Evolutionary conservation across 2,329 filamentous ascomycete species (phyloP), one percentile per base, ranked within the genome.

Genomic region (Colletotrichum horii): DNA sequence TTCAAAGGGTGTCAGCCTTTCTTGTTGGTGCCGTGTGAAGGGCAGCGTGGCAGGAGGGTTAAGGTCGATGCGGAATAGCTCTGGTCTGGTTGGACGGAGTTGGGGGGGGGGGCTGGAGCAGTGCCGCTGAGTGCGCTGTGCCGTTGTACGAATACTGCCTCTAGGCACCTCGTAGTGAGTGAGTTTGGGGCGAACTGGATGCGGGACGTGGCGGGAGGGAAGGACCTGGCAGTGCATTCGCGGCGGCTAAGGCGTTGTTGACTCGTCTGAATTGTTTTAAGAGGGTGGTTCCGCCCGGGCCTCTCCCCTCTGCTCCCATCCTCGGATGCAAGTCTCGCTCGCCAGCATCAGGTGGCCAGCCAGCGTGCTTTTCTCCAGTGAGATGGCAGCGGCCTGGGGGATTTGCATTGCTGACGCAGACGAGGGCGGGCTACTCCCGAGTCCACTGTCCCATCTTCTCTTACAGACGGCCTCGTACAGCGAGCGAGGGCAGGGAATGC

Each of bases 201-300:
- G 36, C 34, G n/a, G n/a, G 55, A 24, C 19, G 26, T 22, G 43
- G 64, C 24, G 22, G 58, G n/a, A 56, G n/a, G 71, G 48, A 38
- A 38, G 36, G 69, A 30, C 52, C 32, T 64, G 56, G 26, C 24
- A 75, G 56, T 36, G 60, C 38, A 30, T 36, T 67, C 22, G 62
- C 43, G 43, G 69, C 69, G 62, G 73, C 56, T 36, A 64, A 43
- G 62, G 56, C 73, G 62, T 76, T 26, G 72, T 56, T 69, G 70
- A 68, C 74, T 76, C 70, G 74, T 73, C 73, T n/a, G 58, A 76
- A 69, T 62, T 66, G 61, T 56, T 66, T 67, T 30, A 34, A 34
- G 38, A 66, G 52, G 62, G 22, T 52, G 43, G 26, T 34, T 22
- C 58, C 12, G 24, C 58, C 71, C 38, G 32, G 56, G n/a, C 32